A percentile compares a stretch with the other conserved stretches of the same genome.
Conservation (phyloP, 2,329 filamentous ascomycete genomes). For the Albophoma yamanashiensis region DNA sequence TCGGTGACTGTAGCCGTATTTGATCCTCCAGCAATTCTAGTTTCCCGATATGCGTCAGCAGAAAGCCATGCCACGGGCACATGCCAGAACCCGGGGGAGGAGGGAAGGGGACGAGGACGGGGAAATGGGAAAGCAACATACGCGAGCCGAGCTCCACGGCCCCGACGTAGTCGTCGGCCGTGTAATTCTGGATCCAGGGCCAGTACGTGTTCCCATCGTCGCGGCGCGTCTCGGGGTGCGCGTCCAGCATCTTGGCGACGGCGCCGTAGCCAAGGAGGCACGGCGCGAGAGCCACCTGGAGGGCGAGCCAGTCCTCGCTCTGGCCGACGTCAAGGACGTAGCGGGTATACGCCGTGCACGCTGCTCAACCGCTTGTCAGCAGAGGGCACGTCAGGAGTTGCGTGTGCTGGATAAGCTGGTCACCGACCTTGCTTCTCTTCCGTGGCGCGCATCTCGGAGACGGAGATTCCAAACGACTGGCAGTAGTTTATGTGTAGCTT, state of each 20-base stretch:
- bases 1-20: slow-evolving; percentile 60
- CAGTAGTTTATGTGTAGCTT: slow-evolving; percentile 76
- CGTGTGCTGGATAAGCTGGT: background rate
- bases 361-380: slow-evolving; percentile 20
- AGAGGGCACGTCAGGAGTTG: background rate
- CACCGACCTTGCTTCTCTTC: slow-evolving; percentile 61
- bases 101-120: background rate
- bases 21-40: slow-evolving; percentile 66
- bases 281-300: slow-evolving; percentile 76
- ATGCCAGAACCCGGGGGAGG: background rate
- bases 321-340: slow-evolving; percentile 85
- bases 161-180: slow-evolving; percentile 65
- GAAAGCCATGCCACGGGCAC: background rate
- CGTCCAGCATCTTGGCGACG: slow-evolving; percentile 61
- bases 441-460: slow-evolving; percentile 58
- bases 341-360: slow-evolving; percentile 73
- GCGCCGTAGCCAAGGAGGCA: slow-evolving; percentile 84
- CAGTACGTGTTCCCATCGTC: slow-evolving; percentile 63
- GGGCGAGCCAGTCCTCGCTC: slow-evolving; percentile 76
- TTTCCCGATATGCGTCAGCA: background rate
- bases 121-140: slow-evolving; percentile 26
- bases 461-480: slow-evolving; percentile 64
- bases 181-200: slow-evolving; percentile 87
- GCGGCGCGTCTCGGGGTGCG: slow-evolving; percentile 47
- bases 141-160: slow-evolving; percentile 62